Conservation (phyloP, 2,329 filamentous ascomycete species). For the Trichoderma polysporum region DNA sequence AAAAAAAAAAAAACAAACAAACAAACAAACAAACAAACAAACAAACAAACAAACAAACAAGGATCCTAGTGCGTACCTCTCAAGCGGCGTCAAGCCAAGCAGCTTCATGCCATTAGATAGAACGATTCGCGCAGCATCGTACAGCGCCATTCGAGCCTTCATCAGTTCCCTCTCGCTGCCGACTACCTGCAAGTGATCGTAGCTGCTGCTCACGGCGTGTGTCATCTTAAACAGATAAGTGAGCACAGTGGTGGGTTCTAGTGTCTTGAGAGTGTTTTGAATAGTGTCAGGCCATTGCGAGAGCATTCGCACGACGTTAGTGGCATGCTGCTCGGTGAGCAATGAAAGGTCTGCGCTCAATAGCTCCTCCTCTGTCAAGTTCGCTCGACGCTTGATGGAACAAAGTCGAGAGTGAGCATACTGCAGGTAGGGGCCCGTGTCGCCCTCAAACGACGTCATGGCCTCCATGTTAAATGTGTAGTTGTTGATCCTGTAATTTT, state of each 20-base stretch:
- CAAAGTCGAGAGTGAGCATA: slow-evolving; percentile 75
- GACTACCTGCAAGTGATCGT: slow-evolving; percentile 80
- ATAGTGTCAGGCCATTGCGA: slow-evolving; percentile 84
- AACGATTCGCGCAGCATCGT: slow-evolving; percentile 72
- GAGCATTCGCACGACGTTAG: slow-evolving; percentile 72
- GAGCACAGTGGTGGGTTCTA: slow-evolving; percentile 63
- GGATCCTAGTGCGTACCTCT: slow-evolving; percentile 40
- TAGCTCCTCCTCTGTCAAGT: slow-evolving; percentile 57
- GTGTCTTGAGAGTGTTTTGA: slow-evolving; percentile 78
- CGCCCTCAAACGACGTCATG: slow-evolving; percentile 82
- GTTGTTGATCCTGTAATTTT: slow-evolving; percentile 55
- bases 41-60: no score
- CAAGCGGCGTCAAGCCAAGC: slow-evolving; percentile 74
- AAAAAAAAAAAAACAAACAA: no score
- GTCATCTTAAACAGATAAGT: slow-evolving; percentile 83
- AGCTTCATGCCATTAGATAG: slow-evolving; percentile 81
- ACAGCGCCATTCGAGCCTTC: slow-evolving; percentile 68
- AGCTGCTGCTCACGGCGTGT: slow-evolving; percentile 74
- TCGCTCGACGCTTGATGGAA: slow-evolving; percentile 60
- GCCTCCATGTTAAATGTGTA: slow-evolving; percentile 75
- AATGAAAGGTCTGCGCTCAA: slow-evolving; percentile 64
- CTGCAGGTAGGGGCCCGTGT: slow-evolving; percentile 83
- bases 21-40: no score
- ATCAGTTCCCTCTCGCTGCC: slow-evolving; percentile 72
- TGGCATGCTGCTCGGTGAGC: slow-evolving; percentile 69